These are phyloP conservation scores for Paraphoma chrysanthemicola DNA, from an alignment of 2,329 filamentous ascomycete species.

Conservation along the genomic window DNA sequence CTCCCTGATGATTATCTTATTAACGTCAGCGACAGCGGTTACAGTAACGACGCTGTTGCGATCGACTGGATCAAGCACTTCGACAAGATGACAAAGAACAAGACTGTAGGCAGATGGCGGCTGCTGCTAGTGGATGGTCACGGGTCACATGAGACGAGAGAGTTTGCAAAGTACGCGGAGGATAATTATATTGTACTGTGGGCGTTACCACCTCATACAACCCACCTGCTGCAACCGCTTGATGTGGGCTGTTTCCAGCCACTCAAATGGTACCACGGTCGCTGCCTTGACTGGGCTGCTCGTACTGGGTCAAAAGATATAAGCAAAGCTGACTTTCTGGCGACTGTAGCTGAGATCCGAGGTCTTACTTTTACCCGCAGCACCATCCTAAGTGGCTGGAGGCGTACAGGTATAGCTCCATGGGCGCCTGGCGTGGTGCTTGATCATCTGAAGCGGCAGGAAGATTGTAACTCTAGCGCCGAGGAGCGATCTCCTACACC, in stretches of 20 bases:
- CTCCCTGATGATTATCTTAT: conserved; percentile 6
- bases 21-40: conserved; percentile 36
- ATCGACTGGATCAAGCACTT: conserved; percentile 47
- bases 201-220: conserved; percentile 7
- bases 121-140: conserved; percentile 49
- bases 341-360: conserved; percentile 2
- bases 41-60: conserved; percentile 40
- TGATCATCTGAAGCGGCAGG: not conserved
- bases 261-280: no score
- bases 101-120: conserved; percentile 32
- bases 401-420: conserved; percentile 2
- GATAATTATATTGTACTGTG: conserved; percentile 38
- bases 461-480: not conserved
- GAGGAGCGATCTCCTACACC: not conserved
- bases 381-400: conserved; percentile 6
- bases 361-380: conserved; percentile 1
- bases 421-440: conserved; percentile 1
- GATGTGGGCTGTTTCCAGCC: no score
- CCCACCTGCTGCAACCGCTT: conserved; percentile 8
- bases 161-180: conserved; percentile 42
- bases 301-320: no score
- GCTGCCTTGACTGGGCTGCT: no score
- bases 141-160: conserved; percentile 38
- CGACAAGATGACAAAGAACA: conserved; percentile 34
- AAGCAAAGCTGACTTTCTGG: conserved; percentile 1